Evolutionary conservation across 495 filamentous ascomycete genomes (phyloP), one percentile per base, ranked within the genome.

Genomic region (Tuber indicum): DNA sequence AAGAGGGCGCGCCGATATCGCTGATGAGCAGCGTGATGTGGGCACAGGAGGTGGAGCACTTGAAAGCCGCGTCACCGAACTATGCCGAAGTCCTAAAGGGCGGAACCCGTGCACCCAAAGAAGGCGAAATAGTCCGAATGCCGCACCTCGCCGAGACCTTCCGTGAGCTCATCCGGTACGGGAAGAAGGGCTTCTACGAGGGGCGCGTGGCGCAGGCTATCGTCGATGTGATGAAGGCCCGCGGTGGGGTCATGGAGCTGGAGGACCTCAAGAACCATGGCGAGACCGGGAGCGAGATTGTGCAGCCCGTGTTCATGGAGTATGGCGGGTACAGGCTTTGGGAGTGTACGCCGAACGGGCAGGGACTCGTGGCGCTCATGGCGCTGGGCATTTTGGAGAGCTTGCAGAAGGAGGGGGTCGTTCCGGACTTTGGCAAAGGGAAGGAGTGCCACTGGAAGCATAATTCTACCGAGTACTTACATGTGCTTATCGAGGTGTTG

Each of bases 301-400:
- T 92, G 3, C 91, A 93, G 26, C 89, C 96, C 17, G 94, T 98
- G 39, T 43, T 41, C 26, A 73, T 83, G 12, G 77, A 83, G 44
- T 83, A 72, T 46, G 77, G 69, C 0, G 77, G 74, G 3, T 39
- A 74, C 62, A 82, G 96, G 80, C 83, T 99, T 2, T 98, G 94
- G 94, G 96, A 99, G 79, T 94, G 97, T 85, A 93, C 96, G 58
- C 96, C 96, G n/a, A 98, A 98, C 85, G 94, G 96, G 0, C 96
- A 99, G 84, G 96, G 96, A 17, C 92, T 99, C 77, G 94, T 98
- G 0, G 96, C 96, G 7, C 87, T 98, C 58, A 96, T 98, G 90
- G 91, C 96, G 1, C 87, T 99, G 0, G 96, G 96, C 3, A 95
- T 98, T 77, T 86, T 99, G 70, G 90, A 97, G 82, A 89, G 92